These are phyloP conservation scores for Syncephalastrum racemosum DNA, from an alignment of 371 early-diverging fungal species.

Conservation along the genomic window DNA sequence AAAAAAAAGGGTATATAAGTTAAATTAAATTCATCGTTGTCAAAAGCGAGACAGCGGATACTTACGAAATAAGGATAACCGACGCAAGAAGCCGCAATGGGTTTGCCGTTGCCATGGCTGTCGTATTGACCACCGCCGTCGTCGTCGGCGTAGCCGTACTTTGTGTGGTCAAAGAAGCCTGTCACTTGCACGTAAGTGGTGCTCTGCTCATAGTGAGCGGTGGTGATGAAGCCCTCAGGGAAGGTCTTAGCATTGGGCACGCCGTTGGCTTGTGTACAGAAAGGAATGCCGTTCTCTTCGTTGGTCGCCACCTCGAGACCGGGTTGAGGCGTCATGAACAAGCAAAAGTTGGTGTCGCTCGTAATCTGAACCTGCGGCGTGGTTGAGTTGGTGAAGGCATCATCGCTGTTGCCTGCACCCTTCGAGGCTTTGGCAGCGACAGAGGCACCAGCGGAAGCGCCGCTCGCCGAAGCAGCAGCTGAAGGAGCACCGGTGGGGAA, in stretches of 20 bases:
- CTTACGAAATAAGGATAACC: conserved; percentile 45
- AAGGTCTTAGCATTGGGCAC: conserved; percentile 23
- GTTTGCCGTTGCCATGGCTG: conserved; percentile 23
- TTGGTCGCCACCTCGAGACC: conserved; percentile 38
- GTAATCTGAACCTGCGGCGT: conserved; percentile 18
- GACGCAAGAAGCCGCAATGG: conserved; percentile 30
- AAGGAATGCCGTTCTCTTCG: conserved; percentile 35
- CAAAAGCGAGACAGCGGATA: background rate
- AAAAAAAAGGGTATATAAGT: no score
- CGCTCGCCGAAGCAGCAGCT: no score
- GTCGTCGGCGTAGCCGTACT: conserved; percentile 25
- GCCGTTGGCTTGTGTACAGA: conserved; percentile 24
- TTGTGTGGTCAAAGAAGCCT: conserved; percentile 43
- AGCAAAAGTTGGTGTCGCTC: conserved; percentile 31
- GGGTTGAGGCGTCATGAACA: conserved; percentile 39
- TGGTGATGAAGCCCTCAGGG: conserved; percentile 44
- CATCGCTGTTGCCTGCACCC: no score
- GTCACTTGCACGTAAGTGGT: conserved; percentile 42
- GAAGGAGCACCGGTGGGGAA: no score
- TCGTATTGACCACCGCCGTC: conserved; percentile 55
- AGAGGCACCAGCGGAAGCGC: conserved; percentile 2
- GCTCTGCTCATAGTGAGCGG: conserved; percentile 34
- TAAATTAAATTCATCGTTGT: no score
- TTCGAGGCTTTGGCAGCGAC: conserved; percentile 5
- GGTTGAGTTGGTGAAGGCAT: no score